Percentiles rank a stretch among this genome's conserved stretches.
Conservation (phyloP, 495 filamentous ascomycete genomes). For the Podospora bellae-mahoneyi region DNA sequence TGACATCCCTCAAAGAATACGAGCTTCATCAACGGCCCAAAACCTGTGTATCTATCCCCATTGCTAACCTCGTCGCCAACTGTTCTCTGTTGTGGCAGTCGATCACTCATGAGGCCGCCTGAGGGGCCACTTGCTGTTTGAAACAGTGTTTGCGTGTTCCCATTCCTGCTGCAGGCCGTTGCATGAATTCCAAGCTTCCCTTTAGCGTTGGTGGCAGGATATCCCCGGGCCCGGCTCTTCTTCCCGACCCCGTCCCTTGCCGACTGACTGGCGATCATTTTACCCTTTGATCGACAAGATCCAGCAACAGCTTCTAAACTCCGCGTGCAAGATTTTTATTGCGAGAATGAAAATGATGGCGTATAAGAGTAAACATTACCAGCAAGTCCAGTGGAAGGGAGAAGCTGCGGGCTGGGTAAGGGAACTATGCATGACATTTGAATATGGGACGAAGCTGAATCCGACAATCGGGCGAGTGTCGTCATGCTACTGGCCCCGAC, state of each 20-base stretch:
- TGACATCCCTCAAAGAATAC: constrained; percentile 10
- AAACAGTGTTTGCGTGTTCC: neutral
- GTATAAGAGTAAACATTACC: too few relatives aligned
- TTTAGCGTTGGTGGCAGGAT: neutral
- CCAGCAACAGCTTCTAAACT: neutral
- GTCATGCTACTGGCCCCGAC: neutral
- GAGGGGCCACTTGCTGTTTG: neutral
- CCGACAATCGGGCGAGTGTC: neutral
- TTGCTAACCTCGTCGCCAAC: neutral
- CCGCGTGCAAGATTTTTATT: too few relatives aligned
- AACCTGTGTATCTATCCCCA: neutral
- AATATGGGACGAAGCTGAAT: neutral
- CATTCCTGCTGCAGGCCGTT: neutral
- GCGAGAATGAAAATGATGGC: too few relatives aligned
- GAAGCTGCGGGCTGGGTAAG: neutral
- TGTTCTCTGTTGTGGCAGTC: neutral
- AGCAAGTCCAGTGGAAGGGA: neutral
- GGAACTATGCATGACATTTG: neutral
- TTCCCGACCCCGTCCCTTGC: neutral
- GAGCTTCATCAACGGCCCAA: constrained; percentile 6
- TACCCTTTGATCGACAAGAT: neutral
- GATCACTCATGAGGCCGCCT: neutral
- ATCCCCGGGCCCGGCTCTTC: neutral
- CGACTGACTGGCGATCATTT: neutral
- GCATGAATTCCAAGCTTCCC: neutral